phyloP scores from a whole-genome alignment of 1,139 yeast species.

The Nakaseomyces sp. region DNA sequence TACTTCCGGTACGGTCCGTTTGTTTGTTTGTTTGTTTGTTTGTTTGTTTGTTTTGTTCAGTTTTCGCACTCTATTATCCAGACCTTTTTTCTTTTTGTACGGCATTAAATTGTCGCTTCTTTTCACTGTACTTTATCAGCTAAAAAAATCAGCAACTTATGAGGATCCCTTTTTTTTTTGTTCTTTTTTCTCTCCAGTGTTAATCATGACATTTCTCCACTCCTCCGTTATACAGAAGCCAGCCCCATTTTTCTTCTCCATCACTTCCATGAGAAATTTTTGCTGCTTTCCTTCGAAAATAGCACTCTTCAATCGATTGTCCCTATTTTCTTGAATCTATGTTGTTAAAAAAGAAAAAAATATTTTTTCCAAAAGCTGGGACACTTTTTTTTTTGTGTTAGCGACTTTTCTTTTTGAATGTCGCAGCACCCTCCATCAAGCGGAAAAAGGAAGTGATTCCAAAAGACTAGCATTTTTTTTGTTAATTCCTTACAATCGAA shows the following conservation, averaged over 20 bases:
- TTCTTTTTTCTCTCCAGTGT: not conserved
- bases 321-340: not conserved
- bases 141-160: no score
- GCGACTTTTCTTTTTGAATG: not conserved
- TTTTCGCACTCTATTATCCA: no score
- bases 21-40: no score
- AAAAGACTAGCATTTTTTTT: not conserved
- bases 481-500: not conserved
- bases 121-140: not conserved
- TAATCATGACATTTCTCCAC: conserved; percentile 2
- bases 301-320: not conserved
- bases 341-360: no score
- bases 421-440: not conserved
- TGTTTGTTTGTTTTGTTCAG: not conserved
- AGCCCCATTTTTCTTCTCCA: no score
- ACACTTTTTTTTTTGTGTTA: not conserved
- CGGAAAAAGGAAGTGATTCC: not conserved
- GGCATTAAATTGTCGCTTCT: not conserved
- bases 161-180: not conserved
- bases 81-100: not conserved
- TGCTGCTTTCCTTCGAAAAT: no score
- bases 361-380: not conserved
- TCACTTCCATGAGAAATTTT: no score
- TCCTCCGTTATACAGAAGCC: no score
- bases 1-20: no score